A percentile compares a stretch with the other conserved stretches of the same genome.
These are phyloP conservation scores for Raddia distichophylla DNA, from an alignment of 176 grass and related monocot species.

Conservation along the genomic window DNA sequence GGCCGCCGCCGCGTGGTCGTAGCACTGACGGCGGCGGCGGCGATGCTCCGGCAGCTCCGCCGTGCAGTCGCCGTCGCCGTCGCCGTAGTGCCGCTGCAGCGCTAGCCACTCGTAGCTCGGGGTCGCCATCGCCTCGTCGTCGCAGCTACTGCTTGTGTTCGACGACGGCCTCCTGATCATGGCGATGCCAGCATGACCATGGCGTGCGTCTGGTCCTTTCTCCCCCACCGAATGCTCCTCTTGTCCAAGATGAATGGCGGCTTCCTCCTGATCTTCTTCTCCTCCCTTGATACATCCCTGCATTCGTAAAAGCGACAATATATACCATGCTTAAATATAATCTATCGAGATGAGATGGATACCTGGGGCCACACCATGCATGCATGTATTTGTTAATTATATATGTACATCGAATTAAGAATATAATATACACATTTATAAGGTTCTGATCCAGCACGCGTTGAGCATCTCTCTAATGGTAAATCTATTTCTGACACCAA, in stretches of 20 bases:
- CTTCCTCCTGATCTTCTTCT: not conserved
- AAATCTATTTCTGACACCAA: too few species aligned
- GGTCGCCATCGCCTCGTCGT: not conserved
- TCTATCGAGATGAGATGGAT: too few species aligned
- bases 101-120: constrained; percentile 31
- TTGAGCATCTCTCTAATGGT: too few species aligned
- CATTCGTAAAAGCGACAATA: not conserved
- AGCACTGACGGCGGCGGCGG: not conserved
- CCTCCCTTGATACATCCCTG: not conserved
- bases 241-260: not conserved
- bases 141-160: constrained; percentile 29
- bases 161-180: not conserved
- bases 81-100: not conserved
- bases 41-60: not conserved
- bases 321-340: not conserved
- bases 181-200: not conserved
- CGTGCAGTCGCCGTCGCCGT: not conserved
- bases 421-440: too few species aligned
- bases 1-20: not conserved
- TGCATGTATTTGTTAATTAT: too few species aligned
- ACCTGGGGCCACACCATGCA: too few species aligned
- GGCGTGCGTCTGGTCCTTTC: not conserved
- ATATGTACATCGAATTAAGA: too few species aligned
- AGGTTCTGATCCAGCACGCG: too few species aligned
- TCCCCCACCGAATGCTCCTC: not conserved